Evolutionary conservation across 2,329 filamentous ascomycete genomes (phyloP), one percentile per base, ranked within the genome.

Genomic region (Nigrospora oryzae): DNA sequence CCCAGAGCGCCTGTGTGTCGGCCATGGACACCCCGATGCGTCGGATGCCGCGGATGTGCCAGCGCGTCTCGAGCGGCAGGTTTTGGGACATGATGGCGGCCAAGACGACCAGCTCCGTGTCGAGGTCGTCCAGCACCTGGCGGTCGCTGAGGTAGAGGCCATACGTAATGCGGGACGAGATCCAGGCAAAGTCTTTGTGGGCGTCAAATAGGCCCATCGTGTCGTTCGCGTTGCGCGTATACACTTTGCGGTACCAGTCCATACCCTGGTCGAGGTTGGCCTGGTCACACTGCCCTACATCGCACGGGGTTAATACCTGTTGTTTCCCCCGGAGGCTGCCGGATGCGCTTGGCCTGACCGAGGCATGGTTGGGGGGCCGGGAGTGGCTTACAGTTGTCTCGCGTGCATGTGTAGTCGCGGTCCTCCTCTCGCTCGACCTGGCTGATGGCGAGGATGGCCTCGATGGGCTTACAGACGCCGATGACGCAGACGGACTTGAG

Each of bases 391-490:
- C 23, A 42, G 11, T 68, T 63, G 49, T 78, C 68, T 51, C 79
- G 71, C 3, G 74, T 77, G 46, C 62, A 65, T 4, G 63, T 69
- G 45, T 67, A 75, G 51, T 84, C 80, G 42, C 69, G 73, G 52
- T 84, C 80, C 55, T 81, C 77, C 1, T 56, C 51, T 5, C 51
- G 50, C 51, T 80, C 76, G 11, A 75, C 56, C 14, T 67, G 63
- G 46, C 61, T 65, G 43, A 82, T 79, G n/a, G 70, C 65, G 8
- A 81, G 64, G 37, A 82, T 73, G 1, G 77, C 72, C 52, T 82
- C 78, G 5, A 84, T 59, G 8, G 79, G 77, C 54, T 81, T 83
- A 58, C 76, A 80, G 1, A 83, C 76, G 1, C 81, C 81, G 14
- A 81, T 68, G 2, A 83, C 64, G 12, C 67, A 64, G 11, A 79